Conservation (phyloP, 495 filamentous ascomycete genomes). For the Daldinia concentrica region DNA sequence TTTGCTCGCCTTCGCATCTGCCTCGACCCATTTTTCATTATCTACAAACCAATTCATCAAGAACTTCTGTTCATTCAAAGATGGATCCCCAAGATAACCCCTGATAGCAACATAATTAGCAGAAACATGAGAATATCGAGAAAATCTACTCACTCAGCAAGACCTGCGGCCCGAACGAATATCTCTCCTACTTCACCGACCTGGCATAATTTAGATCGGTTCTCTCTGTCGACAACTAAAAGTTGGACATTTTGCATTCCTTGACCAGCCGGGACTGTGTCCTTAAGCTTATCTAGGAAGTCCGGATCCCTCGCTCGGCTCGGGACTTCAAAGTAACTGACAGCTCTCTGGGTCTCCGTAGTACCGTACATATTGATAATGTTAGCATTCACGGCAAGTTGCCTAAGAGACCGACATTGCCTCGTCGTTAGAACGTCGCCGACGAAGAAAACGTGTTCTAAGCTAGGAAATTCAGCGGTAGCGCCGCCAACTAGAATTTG, state of each 20-base stretch:
- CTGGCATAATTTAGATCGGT: constrained; percentile 74
- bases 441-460: constrained; percentile 90
- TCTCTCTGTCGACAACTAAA: constrained; percentile 84
- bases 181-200: constrained; percentile 89
- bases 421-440: constrained; percentile 89
- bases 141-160: constrained; percentile 69
- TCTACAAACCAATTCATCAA: constrained; percentile 90
- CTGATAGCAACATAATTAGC: constrained; percentile 19
- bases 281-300: constrained; percentile 74
- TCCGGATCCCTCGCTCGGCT: constrained; percentile 71
- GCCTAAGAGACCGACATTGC: constrained; percentile 82
- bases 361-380: constrained; percentile 95
- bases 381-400: constrained; percentile 78
- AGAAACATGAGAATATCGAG: neutral
- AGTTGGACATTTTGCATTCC: constrained; percentile 96
- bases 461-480: constrained; percentile 74
- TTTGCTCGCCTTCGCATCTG: constrained; percentile 63
- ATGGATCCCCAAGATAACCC: constrained; percentile 77
- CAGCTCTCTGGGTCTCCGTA: constrained; percentile 87
- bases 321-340: constrained; percentile 87
- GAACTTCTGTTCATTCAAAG: constrained; percentile 82
- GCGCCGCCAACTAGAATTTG: constrained; percentile 93
- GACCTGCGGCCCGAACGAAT: constrained; percentile 85
- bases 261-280: constrained; percentile 85
- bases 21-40: constrained; percentile 73